Conservation (phyloP, 163 green algal genomes). For the Scenedesmus sp. region DNA sequence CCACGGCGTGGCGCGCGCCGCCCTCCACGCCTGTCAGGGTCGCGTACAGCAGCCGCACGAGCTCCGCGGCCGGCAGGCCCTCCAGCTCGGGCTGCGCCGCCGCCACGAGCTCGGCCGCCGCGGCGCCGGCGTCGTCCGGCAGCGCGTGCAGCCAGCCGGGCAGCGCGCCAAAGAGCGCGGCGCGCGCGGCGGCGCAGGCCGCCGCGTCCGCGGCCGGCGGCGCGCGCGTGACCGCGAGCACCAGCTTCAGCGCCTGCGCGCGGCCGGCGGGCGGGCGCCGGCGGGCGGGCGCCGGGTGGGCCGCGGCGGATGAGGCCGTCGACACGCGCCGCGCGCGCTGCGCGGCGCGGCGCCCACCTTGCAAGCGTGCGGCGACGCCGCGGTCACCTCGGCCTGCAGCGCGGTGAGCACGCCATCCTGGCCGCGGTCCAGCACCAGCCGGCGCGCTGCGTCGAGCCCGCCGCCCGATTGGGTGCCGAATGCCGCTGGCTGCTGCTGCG, state of each 20-base stretch:
- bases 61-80: neutral
- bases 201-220: conserved; percentile 4
- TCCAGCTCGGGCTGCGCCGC: conserved; percentile 11
- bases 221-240: neutral
- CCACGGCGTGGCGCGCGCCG: conserved; percentile 2
- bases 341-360: conserved; percentile 7
- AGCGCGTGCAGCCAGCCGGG: conserved; percentile 12
- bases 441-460: neutral
- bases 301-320: neutral
- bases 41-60: neutral
- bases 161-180: neutral
- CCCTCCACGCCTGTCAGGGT: conserved; percentile 27
- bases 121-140: conserved; percentile 8
- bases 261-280: neutral
- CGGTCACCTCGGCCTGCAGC: neutral
- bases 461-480: neutral
- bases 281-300: neutral
- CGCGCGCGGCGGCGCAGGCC: conserved; percentile 18
- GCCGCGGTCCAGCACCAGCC: conserved; percentile 11
- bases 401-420: conserved; percentile 1
- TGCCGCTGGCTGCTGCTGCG: neutral
- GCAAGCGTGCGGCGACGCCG: neutral
- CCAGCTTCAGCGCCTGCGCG: neutral
- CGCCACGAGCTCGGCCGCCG: conserved; percentile 12
- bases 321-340: neutral